Base-by-base conservation (phyloP, 2,329 filamentous ascomycete genomes). In the Teratosphaeria zuluensis region DNA sequence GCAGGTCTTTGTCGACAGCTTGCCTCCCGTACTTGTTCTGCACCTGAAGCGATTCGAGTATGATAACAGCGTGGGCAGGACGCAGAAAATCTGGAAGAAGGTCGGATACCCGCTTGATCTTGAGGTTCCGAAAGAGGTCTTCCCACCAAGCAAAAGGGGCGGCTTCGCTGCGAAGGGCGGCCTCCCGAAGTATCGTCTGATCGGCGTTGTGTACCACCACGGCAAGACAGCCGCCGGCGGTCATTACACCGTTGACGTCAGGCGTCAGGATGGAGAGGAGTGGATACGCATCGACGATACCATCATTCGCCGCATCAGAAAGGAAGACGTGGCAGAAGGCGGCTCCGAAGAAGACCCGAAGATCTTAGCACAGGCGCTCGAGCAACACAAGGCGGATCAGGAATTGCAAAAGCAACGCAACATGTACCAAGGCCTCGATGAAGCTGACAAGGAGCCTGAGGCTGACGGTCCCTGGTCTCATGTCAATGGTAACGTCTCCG, bases 21-120 rank as follows among this genome's bases (percentile, higher is more conserved):
- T 97, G 16, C 94, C 94, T 0, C 90, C 91, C 0, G 89, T 97
- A 3, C 82, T 99, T 12, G 95, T 97, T 57, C 81, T 99, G 8
- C 94, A 99, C 70, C 81, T 99, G 51, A 99, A 99, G 77, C 90
- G 94, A 52, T 99, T 99, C 80, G 90, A 96, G 68, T 97, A 96
- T 68, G 91, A 97, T 68, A 89, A 86, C 61, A 84, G 87, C 59
- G 56, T 66, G 33, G 89, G 87, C 52, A 91, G 91, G 28, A 95
- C 91, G 0, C 88, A 96, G 69, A 99, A 99, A 79, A 95, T 97
- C 63, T 96, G 92, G 90, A 99, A 97, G 78, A 95, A 92, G 77
- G 81, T 99, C 59, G 92, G 91, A 21, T 99, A 99, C 69, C 94
- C 94, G 0, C 78, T 99, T 31, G 92, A 97, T 69, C 80, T 99